These are phyloP conservation scores for Xylariaceae sp. DNA, from an alignment of 2,329 filamentous ascomycete genomes.

Conservation along the genomic window DNA sequence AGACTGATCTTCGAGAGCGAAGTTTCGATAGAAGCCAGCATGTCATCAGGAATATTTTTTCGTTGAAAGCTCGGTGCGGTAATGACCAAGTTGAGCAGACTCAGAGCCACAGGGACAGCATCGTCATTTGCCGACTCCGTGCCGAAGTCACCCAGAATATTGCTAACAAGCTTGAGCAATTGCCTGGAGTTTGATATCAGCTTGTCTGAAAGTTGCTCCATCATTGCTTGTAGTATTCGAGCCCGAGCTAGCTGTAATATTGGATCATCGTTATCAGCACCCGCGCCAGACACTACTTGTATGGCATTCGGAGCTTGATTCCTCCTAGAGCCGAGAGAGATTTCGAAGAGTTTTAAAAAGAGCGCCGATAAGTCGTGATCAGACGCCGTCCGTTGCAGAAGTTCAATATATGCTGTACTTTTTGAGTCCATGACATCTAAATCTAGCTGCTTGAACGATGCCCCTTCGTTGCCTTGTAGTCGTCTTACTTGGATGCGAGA, in stretches of 20 bases:
- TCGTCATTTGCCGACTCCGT: slow-evolving; percentile 42
- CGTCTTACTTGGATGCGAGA: slow-evolving; percentile 49
- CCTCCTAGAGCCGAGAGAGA: slow-evolving; percentile 46
- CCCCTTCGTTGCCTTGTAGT: slow-evolving; percentile 21
- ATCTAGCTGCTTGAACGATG: slow-evolving; percentile 31
- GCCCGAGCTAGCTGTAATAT: slow-evolving; percentile 50
- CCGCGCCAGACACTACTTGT: slow-evolving; percentile 27
- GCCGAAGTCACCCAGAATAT: slow-evolving; percentile 50
- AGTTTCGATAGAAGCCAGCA: slow-evolving; percentile 43
- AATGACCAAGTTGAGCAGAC: slow-evolving; percentile 56
- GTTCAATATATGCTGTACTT: slow-evolving; percentile 42
- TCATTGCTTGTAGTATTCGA: slow-evolving; percentile 60
- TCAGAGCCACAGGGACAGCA: slow-evolving; percentile 49
- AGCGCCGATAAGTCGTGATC: slow-evolving; percentile 54
- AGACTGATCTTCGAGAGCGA: slow-evolving; percentile 43
- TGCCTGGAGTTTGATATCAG: slow-evolving; percentile 60
- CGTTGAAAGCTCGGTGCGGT: slow-evolving; percentile 53
- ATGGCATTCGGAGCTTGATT: slow-evolving; percentile 22
- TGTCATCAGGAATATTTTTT: slow-evolving; percentile 38
- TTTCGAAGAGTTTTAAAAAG: slow-evolving; percentile 54
- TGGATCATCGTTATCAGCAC: slow-evolving; percentile 33
- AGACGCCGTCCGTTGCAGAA: slow-evolving; percentile 47
- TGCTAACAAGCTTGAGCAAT: slow-evolving; percentile 57
- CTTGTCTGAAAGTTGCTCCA: slow-evolving; percentile 57
- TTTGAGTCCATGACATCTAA: slow-evolving; percentile 45